Evolutionary conservation across 805 yeast species (phyloP), one percentile per base, ranked within the genome.

Genomic region (Grigorovia jiainica): DNA sequence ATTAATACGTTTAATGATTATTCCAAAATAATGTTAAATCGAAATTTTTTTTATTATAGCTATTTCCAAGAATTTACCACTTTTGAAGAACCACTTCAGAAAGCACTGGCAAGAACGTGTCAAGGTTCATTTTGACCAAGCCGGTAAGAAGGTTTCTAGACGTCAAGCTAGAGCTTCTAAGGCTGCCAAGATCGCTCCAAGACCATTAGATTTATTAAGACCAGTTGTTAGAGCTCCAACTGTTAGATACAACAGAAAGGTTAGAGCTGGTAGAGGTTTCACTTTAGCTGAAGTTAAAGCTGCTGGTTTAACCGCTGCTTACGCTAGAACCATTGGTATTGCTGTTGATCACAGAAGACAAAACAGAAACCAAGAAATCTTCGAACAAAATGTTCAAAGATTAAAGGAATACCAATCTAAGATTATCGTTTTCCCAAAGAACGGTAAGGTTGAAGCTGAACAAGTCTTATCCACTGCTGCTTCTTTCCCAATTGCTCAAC

Each of bases 41-140:
- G n/a, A n/a, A 24, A 18, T 10, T 18, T 21, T 34, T 34, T 35
- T 37, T 40, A 17, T 31, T 33, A 67, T 72, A 89, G 98, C 97
- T 75, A 87, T 92, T 81, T 75, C 92, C 64, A 90, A 92, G 89
- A 90, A 90, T 79, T 81, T 87, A 78, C 95, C 97, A 79, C 78
- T 90, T 78, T 84, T 86, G 81, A 87, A 86, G 83, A 90, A 90
- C 83, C 98, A 92, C 80, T 90, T 90, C 95, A 84, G 97, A 81
- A 90, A 90, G 86, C 90, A 90, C 95, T 92, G 98, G 98, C 97
- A 92, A 78, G 95, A 87, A 75, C 86, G 97, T 70, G 99, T 92
- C 80, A 86, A 79, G 72, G 96, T 87, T 66, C 98, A 94, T 87
- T 84, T 92, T 70, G 97, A 92, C 90, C 98, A 92, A 80, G 96